These are phyloP conservation scores for Tetraselmis striata DNA, from an alignment of 139 green algal genomes.

Conservation along the genomic window DNA sequence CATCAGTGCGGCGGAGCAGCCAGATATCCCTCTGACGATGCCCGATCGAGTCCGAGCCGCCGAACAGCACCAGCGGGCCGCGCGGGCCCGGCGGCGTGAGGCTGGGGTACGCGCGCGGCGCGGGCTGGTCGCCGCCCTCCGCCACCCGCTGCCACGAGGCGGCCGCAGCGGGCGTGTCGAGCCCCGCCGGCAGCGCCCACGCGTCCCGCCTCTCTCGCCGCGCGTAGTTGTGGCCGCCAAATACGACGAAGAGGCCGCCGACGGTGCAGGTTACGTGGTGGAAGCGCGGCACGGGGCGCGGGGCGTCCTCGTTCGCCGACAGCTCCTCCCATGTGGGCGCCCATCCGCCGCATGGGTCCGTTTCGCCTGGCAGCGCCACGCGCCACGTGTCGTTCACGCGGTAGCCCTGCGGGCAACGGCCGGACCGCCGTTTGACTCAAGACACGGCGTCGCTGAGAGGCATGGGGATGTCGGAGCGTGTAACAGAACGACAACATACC, in stretches of 20 bases:
- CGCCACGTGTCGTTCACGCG: background rate
- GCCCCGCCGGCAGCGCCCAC: background rate
- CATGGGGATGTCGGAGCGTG: no score
- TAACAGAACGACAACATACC: no score
- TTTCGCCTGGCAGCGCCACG: background rate
- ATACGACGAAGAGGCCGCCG: background rate
- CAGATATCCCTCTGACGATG: background rate
- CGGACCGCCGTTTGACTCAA: no score
- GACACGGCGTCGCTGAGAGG: no score
- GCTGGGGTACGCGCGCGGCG: background rate
- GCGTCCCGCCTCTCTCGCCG: background rate
- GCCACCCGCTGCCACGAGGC: background rate
- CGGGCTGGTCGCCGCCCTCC: background rate
- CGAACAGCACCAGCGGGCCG: background rate
- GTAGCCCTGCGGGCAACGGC: background rate
- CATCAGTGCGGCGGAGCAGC: no score
- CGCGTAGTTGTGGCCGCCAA: background rate
- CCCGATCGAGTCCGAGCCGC: background rate
- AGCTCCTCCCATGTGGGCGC: background rate
- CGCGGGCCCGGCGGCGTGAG: background rate
- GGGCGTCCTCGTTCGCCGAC: background rate
- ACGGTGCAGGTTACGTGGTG: background rate
- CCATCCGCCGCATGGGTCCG: no score
- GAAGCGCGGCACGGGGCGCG: background rate
- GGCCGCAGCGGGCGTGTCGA: background rate